Conservation (phyloP, 2,329 filamentous ascomycete genomes). For the Aspergillus pseudoglaucus region DNA sequence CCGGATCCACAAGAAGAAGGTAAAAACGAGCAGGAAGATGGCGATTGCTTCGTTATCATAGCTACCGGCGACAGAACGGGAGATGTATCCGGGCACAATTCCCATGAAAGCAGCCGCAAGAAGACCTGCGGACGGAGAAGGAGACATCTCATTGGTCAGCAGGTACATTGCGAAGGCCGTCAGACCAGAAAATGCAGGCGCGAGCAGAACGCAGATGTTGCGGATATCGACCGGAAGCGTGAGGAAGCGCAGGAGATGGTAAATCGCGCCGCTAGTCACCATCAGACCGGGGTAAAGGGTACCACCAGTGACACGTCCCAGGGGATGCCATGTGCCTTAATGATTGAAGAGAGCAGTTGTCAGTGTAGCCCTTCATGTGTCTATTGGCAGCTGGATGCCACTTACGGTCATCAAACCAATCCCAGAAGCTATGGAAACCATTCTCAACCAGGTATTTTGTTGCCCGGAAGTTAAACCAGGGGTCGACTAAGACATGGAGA, state of each 20-base stretch:
- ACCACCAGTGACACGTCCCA: slow-evolving; percentile 94
- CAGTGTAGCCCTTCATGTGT: background rate
- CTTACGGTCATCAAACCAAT: slow-evolving; percentile 97
- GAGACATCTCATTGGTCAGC: slow-evolving; percentile 93
- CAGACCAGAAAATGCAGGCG: slow-evolving; percentile 86
- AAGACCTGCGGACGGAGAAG: slow-evolving; percentile 89
- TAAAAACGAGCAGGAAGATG: slow-evolving; percentile 97
- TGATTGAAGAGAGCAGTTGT: background rate
- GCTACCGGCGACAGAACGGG: slow-evolving; percentile 91
- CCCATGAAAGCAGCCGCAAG: slow-evolving; percentile 95
- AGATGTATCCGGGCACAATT: slow-evolving; percentile 95
- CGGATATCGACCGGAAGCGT: slow-evolving; percentile 94
- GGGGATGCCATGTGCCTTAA: slow-evolving; percentile 89
- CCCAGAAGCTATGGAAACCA: slow-evolving; percentile 99
- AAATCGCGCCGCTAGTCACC: slow-evolving; percentile 97
- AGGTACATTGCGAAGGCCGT: slow-evolving; percentile 92
- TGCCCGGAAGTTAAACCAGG: slow-evolving; percentile 99
- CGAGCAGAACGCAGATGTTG: slow-evolving; percentile 96
- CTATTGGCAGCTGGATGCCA: slow-evolving; percentile 5
- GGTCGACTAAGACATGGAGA: slow-evolving; percentile 64
- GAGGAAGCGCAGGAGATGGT: slow-evolving; percentile 82
- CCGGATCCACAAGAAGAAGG: slow-evolving; percentile 99
- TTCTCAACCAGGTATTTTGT: slow-evolving; percentile 95
- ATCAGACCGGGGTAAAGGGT: slow-evolving; percentile 98
- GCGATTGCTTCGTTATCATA: slow-evolving; percentile 99